Evolutionary conservation across 2,329 filamentous ascomycete genomes (phyloP).

Genomic region (Dothideomycetes sp.): DNA sequence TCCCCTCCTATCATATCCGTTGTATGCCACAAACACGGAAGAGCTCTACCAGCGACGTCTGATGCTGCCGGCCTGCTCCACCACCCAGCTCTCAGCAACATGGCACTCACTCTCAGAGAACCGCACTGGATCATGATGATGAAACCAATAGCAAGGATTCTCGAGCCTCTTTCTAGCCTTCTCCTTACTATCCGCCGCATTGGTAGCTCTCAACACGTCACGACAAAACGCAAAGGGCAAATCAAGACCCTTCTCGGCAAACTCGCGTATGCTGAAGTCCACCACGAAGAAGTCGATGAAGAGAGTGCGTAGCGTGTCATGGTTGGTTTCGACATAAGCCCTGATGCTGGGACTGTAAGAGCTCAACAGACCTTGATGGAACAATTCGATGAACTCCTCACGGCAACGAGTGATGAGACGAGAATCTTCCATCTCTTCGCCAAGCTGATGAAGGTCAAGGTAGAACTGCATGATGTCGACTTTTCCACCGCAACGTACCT

Average conservation of each 20-base stretch:
- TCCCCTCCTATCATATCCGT: too few relatives aligned
- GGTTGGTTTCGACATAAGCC: background rate
- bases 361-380: background rate
- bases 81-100: background rate
- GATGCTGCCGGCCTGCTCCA: too few relatives aligned
- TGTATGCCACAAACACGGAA: too few relatives aligned
- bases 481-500: background rate
- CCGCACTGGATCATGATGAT: conserved; percentile 2
- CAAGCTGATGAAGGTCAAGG: conserved; percentile 2
- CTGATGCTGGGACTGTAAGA: conserved; percentile 2
- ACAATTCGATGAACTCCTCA: background rate
- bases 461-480: background rate
- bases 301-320: background rate
- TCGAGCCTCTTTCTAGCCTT: too few relatives aligned
- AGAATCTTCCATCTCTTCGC: background rate
- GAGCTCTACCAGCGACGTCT: too few relatives aligned
- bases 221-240: background rate
- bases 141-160: conserved; percentile 3
- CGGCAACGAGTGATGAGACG: background rate
- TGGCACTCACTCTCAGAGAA: background rate
- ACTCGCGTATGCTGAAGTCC: background rate
- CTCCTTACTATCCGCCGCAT: background rate
- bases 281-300: conserved; percentile 1
- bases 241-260: too few relatives aligned
- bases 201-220: background rate